phyloP scores from a whole-genome alignment of 2,329 filamentous ascomycete species.

The Aureobasidium melanogenum region DNA sequence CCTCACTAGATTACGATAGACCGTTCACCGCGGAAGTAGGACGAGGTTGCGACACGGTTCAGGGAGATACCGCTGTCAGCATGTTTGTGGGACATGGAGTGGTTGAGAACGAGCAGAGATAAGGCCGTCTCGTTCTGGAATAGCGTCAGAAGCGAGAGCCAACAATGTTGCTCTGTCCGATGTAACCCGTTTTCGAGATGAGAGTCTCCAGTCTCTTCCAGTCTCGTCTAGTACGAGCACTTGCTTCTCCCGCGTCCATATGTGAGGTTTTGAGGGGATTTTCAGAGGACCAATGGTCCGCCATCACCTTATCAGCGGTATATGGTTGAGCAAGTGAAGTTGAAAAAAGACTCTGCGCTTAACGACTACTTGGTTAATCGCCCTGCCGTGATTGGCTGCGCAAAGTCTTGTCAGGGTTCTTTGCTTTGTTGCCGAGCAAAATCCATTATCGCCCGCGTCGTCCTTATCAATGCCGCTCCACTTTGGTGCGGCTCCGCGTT shows the following conservation, averaged over 20 bases:
- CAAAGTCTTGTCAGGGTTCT: neutral
- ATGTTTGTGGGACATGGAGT: neutral
- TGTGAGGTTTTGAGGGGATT: neutral
- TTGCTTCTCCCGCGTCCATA: neutral
- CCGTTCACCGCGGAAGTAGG: slow-evolving; percentile 4
- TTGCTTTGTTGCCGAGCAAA: slow-evolving; percentile 2
- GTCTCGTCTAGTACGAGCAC: neutral
- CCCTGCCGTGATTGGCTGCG: neutral
- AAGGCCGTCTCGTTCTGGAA: slow-evolving; percentile 4
- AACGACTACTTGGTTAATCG: neutral
- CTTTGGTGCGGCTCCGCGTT: neutral
- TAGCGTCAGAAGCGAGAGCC: slow-evolving; percentile 6
- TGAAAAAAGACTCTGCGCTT: slow-evolving; percentile 1
- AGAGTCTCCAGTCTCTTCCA: neutral
- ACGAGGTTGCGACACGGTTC: neutral
- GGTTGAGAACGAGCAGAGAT: slow-evolving; percentile 10
- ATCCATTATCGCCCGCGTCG: neutral
- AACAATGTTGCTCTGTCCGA: neutral
- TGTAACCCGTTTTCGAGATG: neutral
- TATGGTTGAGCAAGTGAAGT: slow-evolving; percentile 8
- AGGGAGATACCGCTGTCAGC: neutral
- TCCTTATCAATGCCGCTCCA: slow-evolving; percentile 6
- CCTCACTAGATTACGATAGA: slow-evolving; percentile 1
- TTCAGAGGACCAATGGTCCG: neutral
- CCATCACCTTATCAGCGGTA: slow-evolving; percentile 1